Percentiles rank a stretch among this genome's conserved stretches.
phyloP scores from a whole-genome alignment of 495 filamentous ascomycete species.

The Aspergillus steynii region DNA sequence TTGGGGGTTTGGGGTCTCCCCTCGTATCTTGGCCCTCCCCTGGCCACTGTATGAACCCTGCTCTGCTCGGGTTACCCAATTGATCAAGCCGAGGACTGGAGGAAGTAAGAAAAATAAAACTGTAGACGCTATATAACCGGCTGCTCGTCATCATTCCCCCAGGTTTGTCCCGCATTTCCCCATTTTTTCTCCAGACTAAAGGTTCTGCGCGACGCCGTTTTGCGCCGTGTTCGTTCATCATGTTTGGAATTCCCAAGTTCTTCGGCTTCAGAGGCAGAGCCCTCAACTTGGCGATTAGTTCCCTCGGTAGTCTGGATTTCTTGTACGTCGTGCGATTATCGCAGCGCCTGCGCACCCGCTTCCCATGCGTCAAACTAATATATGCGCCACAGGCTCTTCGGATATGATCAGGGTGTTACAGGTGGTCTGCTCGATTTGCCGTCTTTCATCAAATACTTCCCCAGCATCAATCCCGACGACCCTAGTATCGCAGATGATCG shows the following conservation, averaged over 20 bases:
- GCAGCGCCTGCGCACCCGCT: background rate
- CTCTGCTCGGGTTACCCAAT: constrained; percentile 26
- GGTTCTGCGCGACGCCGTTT: background rate
- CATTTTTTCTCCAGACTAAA: constrained; percentile 8
- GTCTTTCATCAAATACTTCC: constrained; percentile 54
- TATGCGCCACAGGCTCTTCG: constrained; percentile 38
- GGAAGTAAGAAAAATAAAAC: constrained; percentile 1
- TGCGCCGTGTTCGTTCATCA: constrained; percentile 21
- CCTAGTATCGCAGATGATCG: constrained; percentile 2
- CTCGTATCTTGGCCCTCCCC: constrained; percentile 26
- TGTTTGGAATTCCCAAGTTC: constrained; percentile 48
- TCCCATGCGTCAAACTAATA: background rate
- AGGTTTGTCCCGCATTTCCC: constrained; percentile 2
- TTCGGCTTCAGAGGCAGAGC: constrained; percentile 63
- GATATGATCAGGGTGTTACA: constrained; percentile 59
- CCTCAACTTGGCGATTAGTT: constrained; percentile 66
- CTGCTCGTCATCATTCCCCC: constrained; percentile 11
- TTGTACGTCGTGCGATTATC: constrained; percentile 31
- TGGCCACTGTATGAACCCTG: constrained; percentile 10
- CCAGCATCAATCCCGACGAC: constrained; percentile 31
- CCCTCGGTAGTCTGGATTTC: constrained; percentile 70
- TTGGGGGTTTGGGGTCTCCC: constrained; percentile 9
- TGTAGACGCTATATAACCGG: constrained; percentile 23
- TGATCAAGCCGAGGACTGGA: constrained; percentile 20
- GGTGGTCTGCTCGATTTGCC: constrained; percentile 57